A percentile compares a stretch with the other conserved stretches of the same genome.
These are phyloP conservation scores for Calonectria honghensis DNA, from an alignment of 2,329 filamentous ascomycete genomes.

Conservation along the genomic window DNA sequence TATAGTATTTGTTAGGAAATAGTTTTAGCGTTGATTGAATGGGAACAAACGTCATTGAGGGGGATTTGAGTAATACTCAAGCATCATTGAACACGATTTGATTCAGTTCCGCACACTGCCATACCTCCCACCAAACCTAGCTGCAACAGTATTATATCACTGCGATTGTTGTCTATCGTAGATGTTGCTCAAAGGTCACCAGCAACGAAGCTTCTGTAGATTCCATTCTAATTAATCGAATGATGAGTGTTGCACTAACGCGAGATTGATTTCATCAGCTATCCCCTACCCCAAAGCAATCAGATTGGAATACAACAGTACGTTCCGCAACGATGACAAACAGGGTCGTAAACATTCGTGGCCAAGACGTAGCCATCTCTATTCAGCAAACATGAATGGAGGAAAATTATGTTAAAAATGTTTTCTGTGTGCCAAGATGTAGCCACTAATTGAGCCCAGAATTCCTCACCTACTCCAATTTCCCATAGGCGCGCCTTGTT, in stretches of 20 bases:
- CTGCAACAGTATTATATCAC: background rate
- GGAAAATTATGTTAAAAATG: background rate
- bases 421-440: background rate
- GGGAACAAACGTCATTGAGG: background rate
- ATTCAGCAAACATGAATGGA: background rate
- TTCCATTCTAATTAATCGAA: background rate
- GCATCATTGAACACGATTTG: background rate
- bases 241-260: accelerated
- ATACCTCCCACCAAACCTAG: background rate
- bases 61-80: background rate
- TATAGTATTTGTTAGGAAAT: background rate
- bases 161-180: background rate
- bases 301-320: too few species aligned
- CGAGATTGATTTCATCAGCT: background rate
- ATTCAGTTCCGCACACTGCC: background rate
- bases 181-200: background rate
- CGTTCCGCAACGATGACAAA: background rate
- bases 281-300: background rate
- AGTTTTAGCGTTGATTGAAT: background rate
- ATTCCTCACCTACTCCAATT: too few species aligned
- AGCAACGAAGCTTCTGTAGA: background rate
- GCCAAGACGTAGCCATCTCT: background rate
- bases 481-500: background rate
- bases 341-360: background rate
- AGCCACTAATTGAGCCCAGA: background rate